Evolutionary conservation across 345 rosid genomes (phyloP).

Genomic region (Triadica sebifera): DNA sequence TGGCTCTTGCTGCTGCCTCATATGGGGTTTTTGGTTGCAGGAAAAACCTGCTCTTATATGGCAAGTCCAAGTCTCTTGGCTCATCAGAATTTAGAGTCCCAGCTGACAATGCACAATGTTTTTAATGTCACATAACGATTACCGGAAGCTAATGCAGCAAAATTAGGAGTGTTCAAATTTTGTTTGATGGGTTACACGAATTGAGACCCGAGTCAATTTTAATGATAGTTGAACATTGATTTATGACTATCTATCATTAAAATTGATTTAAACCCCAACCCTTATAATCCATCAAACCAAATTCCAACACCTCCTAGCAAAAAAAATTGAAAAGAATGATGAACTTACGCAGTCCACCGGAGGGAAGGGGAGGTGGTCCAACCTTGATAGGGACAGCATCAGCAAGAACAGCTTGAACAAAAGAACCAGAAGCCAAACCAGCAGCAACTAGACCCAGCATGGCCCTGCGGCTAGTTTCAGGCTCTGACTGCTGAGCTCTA

Average conservation of each 20-base stretch:
- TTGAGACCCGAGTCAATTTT: too few species aligned
- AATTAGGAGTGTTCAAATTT: too few species aligned
- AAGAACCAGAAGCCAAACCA: slow-evolving; percentile 66
- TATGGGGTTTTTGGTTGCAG: slow-evolving; percentile 64
- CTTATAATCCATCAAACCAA: too few species aligned
- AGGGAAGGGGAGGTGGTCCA: slow-evolving; percentile 88
- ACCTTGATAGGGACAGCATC: slow-evolving; percentile 67
- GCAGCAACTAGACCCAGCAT: slow-evolving; percentile 68
- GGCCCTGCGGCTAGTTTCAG: slow-evolving; percentile 73
- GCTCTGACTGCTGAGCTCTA: slow-evolving; percentile 55
- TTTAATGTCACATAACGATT: too few species aligned
- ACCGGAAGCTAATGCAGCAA: neutral
- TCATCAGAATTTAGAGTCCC: slow-evolving; percentile 88
- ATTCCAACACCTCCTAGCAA: too few species aligned
- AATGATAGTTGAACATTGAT: too few species aligned
- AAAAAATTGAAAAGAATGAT: neutral
- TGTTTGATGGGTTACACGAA: too few species aligned
- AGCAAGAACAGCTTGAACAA: slow-evolving; percentile 74
- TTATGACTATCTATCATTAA: too few species aligned
- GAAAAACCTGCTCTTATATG: slow-evolving; percentile 62
- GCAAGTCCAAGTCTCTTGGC: slow-evolving; percentile 61
- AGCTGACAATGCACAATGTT: slow-evolving; percentile 48
- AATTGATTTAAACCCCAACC: too few species aligned
- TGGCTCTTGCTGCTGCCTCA: slow-evolving; percentile 72
- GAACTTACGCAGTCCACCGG: slow-evolving; percentile 92